Conservation (phyloP, 192 early-diverging fungal genomes). For the Diversispora eburnea region DNA sequence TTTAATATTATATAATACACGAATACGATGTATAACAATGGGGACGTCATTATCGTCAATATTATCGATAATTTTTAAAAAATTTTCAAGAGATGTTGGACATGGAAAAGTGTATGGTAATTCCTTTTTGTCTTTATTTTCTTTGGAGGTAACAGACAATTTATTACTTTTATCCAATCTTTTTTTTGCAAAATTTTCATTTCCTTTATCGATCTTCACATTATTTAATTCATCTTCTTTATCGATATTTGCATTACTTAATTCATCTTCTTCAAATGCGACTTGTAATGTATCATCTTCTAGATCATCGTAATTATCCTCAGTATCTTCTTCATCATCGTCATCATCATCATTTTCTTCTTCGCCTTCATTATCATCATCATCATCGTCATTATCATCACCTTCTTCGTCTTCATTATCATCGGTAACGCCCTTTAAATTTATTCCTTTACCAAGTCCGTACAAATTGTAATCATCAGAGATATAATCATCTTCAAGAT, state of each 20-base stretch:
- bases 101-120: conserved; percentile 79
- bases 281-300: conserved; percentile 32
- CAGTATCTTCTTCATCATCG: conserved; percentile 38
- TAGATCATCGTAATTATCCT: conserved; percentile 35
- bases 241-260: no score
- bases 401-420: conserved; percentile 28
- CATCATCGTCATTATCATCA: conserved; percentile 35
- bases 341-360: conserved; percentile 40
- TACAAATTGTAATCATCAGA: conserved; percentile 34
- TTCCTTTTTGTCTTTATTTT: conserved; percentile 13
- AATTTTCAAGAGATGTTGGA: conserved; percentile 68
- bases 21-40: conserved; percentile 76
- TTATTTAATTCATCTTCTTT: conserved; percentile 39
- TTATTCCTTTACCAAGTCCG: conserved; percentile 37
- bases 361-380: conserved; percentile 45
- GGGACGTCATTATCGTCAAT: conserved; percentile 66
- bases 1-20: conserved; percentile 79
- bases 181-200: conserved; percentile 40
- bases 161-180: conserved; percentile 1
- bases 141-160: conserved; percentile 17
- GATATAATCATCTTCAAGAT: conserved; percentile 66
- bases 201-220: no score
- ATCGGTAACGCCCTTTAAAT: conserved; percentile 34
- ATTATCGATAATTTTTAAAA: conserved; percentile 61
- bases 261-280: conserved; percentile 37